Conservation (phyloP, 192 early-diverging fungal genomes). For the Backusella tarrabulga region DNA sequence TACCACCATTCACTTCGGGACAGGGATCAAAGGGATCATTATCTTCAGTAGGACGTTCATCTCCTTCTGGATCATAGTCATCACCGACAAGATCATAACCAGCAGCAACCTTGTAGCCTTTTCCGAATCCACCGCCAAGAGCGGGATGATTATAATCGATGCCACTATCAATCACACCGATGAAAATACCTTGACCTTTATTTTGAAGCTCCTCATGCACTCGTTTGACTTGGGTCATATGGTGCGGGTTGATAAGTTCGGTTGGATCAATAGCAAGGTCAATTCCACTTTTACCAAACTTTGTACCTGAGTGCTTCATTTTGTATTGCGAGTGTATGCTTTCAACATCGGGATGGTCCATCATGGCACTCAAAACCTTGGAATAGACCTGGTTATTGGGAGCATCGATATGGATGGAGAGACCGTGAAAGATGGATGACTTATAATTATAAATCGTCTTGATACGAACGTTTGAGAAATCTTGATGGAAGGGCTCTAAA, state of each 20-base stretch:
- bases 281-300: background rate
- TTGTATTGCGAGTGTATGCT: background rate
- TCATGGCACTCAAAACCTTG: background rate
- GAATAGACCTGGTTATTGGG: background rate
- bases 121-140: no score
- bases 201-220: constrained; percentile 49
- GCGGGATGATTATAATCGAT: constrained; percentile 65
- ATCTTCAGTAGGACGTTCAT: background rate
- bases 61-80: constrained; percentile 24
- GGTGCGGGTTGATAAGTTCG: background rate
- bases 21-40: background rate
- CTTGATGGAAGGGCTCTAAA: background rate
- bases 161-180: constrained; percentile 63
- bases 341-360: background rate
- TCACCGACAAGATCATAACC: constrained; percentile 70
- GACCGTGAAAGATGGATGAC: background rate
- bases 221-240: constrained; percentile 46
- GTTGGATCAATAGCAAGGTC: background rate
- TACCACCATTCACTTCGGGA: background rate
- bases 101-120: constrained; percentile 51
- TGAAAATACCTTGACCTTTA: constrained; percentile 59
- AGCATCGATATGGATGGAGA: background rate
- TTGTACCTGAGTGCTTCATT: background rate
- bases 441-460: background rate
- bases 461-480: background rate